Percentiles rank a stretch among this genome's conserved stretches.
These are phyloP conservation scores for Hericium alpestre DNA, from an alignment of 768 basidiomycete genomes.

Conservation along the genomic window DNA sequence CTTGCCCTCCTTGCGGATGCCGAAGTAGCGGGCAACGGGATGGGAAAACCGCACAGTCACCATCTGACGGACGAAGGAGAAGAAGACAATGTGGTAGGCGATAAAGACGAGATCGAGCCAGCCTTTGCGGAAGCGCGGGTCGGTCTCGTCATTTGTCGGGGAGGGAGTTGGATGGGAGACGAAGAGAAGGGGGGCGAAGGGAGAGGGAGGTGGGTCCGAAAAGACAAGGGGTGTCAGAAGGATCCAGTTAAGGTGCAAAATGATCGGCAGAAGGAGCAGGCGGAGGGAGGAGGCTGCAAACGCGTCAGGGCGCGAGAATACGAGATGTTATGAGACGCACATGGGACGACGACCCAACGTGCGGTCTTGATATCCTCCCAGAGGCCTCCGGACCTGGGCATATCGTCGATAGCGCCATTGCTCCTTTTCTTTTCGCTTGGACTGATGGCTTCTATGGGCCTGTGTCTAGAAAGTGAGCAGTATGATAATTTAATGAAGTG, in stretches of 20 bases:
- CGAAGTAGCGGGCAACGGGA: conserved; percentile 60
- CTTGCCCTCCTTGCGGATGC: conserved; percentile 57
- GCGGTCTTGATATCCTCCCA: conserved; percentile 41
- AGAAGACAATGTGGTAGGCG: conserved; percentile 76
- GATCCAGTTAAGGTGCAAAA: conserved; percentile 60
- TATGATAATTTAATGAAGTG: not conserved
- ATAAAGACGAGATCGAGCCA: conserved; percentile 72
- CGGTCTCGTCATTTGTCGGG: conserved; percentile 31
- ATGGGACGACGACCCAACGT: conserved; percentile 68
- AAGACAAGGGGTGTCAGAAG: conserved; percentile 37
- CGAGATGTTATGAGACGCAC: conserved; percentile 25
- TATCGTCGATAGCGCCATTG: conserved; percentile 2
- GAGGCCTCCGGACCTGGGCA: conserved; percentile 25
- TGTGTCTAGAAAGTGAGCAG: conserved; percentile 1
- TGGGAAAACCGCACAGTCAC: conserved; percentile 53
- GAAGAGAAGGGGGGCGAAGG: conserved; percentile 62
- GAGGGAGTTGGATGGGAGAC: conserved; percentile 53
- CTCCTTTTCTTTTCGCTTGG: not conserved
- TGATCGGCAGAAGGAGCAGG: conserved; percentile 47
- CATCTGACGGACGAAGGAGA: conserved; percentile 76
- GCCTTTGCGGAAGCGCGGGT: conserved; percentile 61
- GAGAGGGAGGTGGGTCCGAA: conserved; percentile 45
- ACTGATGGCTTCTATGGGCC: not conserved
- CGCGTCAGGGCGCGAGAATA: not conserved
- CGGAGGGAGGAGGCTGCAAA: conserved; percentile 52